Base-by-base conservation (phyloP, 352 stramenopile species). In the Globisporangium middletonii region DNA sequence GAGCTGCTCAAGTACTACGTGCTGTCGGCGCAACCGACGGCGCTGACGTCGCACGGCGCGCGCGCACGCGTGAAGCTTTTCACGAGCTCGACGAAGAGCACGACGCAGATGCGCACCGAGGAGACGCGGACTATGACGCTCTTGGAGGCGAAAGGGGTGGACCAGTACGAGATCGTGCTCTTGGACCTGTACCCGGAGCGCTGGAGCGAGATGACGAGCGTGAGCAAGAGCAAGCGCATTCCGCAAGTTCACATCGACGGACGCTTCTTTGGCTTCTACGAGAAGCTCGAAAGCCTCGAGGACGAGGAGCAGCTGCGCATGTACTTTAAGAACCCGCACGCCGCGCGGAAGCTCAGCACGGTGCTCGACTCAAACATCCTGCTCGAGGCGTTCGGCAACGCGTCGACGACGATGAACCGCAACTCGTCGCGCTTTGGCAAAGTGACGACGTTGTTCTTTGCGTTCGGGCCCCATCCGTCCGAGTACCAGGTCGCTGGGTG, bases 41-140 rank as follows among this genome's bases (percentile, higher is more conserved):
- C 73, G 23, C 57, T 50, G 30, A 46, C 23, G 18, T 30, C 26
- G 38, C 42, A 26, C 18, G 46, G 59, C 23, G 57, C 59, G 30
- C 65, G 63, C 6, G 64, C 64, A 15, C 76, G 70, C 49, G 65
- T 92, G 18, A 73, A 87, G 49, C 50, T 92, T 13, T 92, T 86
- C 41, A 92, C 79, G 11, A 92, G 82, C 53, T 92, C 82, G 0
- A 92, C 82, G 19, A 92, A 89, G 65, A 92, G 82, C 58, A 92
- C 82, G 3, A 71, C 87, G 27, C 79, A 89, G 55, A 92, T 92
- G 82, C 75, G 82, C n/a, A 81, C 73, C 16, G 82, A 92, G 35
- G 82, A 92, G 51, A 63, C 76, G 12, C 65, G 78, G 27, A 88
- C 79, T 11, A 78, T 90, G n/a, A 78, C 78, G n/a, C 52, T 92